Evolutionary conservation across 2,329 filamentous ascomycete species (phyloP).

Genomic region (Samsoniella hepiali): DNA sequence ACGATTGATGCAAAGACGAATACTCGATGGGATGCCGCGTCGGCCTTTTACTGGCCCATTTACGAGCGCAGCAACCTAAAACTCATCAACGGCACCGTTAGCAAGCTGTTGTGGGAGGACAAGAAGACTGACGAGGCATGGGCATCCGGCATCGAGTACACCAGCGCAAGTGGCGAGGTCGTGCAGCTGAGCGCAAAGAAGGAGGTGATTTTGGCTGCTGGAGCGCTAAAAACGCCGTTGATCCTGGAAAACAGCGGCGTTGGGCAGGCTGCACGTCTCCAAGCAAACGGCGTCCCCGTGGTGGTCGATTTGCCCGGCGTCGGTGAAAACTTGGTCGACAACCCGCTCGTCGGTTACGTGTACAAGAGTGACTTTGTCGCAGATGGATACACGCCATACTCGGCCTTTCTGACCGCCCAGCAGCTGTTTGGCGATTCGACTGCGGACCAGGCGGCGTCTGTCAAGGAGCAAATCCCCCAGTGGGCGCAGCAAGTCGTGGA

Average conservation of each 20-base stretch:
- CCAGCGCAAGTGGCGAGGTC: conserved; percentile 34
- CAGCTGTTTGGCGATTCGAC: conserved; percentile 34
- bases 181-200: conserved; percentile 37
- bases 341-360: conserved; percentile 35
- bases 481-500: conserved; percentile 32
- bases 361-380: conserved; percentile 26
- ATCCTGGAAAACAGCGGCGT: conserved; percentile 54
- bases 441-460: conserved; percentile 25
- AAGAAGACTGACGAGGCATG: conserved; percentile 16
- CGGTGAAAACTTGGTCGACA: conserved; percentile 52
- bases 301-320: conserved; percentile 47
- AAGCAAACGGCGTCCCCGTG: conserved; percentile 40
- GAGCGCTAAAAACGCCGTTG: conserved; percentile 48
- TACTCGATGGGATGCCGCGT: conserved; percentile 39
- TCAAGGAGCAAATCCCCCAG: conserved; percentile 25
- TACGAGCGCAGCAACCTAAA: conserved; percentile 37
- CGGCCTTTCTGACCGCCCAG: conserved; percentile 32
- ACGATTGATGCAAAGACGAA: conserved; percentile 38
- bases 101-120: conserved; percentile 29
- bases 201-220: conserved; percentile 47
- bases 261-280: conserved; percentile 42
- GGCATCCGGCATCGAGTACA: conserved; percentile 37
- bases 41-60: conserved; percentile 41
- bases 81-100: conserved; percentile 37
- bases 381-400: conserved; percentile 30